Percentiles rank a stretch among this genome's conserved stretches.
Conservation (phyloP, 2,329 filamentous ascomycete genomes). For the Fusarium equiseti region DNA sequence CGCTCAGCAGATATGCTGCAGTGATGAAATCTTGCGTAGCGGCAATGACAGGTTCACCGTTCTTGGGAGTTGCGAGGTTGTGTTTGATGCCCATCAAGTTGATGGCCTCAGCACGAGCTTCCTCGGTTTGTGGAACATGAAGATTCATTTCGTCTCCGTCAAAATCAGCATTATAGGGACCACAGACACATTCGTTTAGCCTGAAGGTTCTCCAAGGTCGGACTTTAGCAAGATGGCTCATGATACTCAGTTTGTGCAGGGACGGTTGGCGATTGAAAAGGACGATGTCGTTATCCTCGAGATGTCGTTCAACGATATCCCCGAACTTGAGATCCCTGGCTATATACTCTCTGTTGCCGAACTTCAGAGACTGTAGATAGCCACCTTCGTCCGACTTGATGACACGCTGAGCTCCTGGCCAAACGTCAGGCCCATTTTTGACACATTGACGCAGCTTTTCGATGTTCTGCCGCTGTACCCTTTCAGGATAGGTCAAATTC, state of each 20-base stretch:
- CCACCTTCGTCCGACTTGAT: conserved; percentile 76
- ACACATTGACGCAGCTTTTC: conserved; percentile 82
- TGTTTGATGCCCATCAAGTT: conserved; percentile 98
- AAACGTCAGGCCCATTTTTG: conserved; percentile 78
- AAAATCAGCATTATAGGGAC: conserved; percentile 98
- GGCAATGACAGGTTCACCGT: conserved; percentile 97
- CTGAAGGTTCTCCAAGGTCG: conserved; percentile 96
- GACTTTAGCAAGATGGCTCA: conserved; percentile 93
- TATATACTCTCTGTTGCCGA: conserved; percentile 76
- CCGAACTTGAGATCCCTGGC: conserved; percentile 82
- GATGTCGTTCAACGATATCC: conserved; percentile 92
- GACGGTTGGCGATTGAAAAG: conserved; percentile 98
- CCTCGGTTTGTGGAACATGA: conserved; percentile 97
- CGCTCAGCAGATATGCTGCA: conserved; percentile 88
- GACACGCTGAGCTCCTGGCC: conserved; percentile 90
- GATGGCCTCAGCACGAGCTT: conserved; percentile 93
- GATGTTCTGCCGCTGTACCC: conserved; percentile 86
- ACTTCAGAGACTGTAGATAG: conserved; percentile 81
- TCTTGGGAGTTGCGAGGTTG: conserved; percentile 95
- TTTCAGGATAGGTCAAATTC: conserved; percentile 95
- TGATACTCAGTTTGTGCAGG: conserved; percentile 97
- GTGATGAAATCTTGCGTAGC: conserved; percentile 99
- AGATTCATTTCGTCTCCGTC: conserved; percentile 99
- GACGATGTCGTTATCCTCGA: conserved; percentile 95
- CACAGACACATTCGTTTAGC: conserved; percentile 97